These are phyloP conservation scores for Botrytis tulipae DNA, from an alignment of 2,329 filamentous ascomycete species.

Conservation along the genomic window DNA sequence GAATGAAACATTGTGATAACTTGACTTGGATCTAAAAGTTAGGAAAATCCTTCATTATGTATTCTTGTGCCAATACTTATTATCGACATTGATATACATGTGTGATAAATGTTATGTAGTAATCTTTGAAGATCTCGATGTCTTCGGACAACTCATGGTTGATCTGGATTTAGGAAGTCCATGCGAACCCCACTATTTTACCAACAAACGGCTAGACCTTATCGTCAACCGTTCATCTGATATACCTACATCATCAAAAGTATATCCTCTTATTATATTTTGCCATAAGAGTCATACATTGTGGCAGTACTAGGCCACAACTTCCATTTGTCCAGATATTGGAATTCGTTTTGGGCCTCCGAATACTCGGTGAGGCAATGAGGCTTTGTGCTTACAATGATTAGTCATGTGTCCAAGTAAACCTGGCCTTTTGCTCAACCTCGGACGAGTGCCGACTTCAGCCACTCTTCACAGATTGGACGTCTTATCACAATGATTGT, in stretches of 20 bases:
- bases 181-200: neutral
- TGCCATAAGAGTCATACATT: neutral
- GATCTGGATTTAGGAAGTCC: neutral
- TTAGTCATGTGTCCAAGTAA: neutral
- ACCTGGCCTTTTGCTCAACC: neutral
- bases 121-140: neutral
- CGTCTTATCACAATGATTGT: neutral
- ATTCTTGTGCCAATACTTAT: neutral
- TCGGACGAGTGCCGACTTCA: neutral
- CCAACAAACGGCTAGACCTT: neutral
- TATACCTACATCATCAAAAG: neutral
- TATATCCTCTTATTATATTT: neutral
- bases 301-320: neutral
- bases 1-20: conserved; percentile 1
- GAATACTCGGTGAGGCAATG: conserved; percentile 6
- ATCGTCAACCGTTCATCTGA: neutral
- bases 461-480: conserved; percentile 3
- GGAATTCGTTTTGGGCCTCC: neutral
- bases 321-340: neutral
- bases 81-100: neutral
- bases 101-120: neutral
- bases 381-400: conserved; percentile 5
- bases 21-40: neutral
- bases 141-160: neutral
- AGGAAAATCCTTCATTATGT: neutral